These are phyloP conservation scores for Stagonosporopsis vannaccii DNA, from an alignment of 2,329 filamentous ascomycete genomes.

Conservation along the genomic window DNA sequence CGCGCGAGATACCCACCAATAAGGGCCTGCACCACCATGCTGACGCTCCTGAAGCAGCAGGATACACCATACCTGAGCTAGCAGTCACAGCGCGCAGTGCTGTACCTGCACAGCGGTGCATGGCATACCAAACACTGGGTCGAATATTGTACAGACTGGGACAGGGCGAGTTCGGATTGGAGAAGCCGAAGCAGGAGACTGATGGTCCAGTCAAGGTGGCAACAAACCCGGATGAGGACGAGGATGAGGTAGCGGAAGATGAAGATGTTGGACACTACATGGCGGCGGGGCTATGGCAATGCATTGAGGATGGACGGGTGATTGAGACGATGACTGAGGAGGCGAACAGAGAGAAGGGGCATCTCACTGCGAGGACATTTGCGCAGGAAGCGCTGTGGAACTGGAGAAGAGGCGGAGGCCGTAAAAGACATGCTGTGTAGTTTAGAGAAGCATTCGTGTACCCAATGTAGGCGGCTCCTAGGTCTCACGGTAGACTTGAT, in stretches of 20 bases:
- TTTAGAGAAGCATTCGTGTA: not conserved
- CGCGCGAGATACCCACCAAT: constrained; percentile 75
- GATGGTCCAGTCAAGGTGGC: constrained; percentile 57
- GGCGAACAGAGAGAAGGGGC: constrained; percentile 70
- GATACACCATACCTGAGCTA: constrained; percentile 90
- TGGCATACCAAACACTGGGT: constrained; percentile 91
- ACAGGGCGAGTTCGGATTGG: constrained; percentile 70
- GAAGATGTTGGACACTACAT: constrained; percentile 51
- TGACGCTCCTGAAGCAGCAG: constrained; percentile 88
- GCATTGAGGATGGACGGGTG: constrained; percentile 77
- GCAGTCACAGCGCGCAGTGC: constrained; percentile 80
- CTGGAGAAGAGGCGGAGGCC: constrained; percentile 74
- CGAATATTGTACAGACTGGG: constrained; percentile 85
- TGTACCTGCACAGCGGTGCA: constrained; percentile 85
- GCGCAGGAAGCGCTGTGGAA: constrained; percentile 91
- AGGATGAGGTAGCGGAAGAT: constrained; percentile 44
- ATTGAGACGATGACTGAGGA: constrained; percentile 80
- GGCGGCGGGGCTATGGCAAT: constrained; percentile 82
- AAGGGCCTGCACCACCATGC: constrained; percentile 93
- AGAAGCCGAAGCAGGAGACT: constrained; percentile 47
- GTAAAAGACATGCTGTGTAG: constrained; percentile 62
- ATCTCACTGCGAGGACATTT: constrained; percentile 82
- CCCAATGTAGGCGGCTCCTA: not conserved
- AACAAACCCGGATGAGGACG: constrained; percentile 50
- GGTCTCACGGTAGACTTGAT: not conserved